Evolutionary conservation across 2,329 filamentous ascomycete genomes (phyloP).

Genomic region (Sporothrix mexicana): DNA sequence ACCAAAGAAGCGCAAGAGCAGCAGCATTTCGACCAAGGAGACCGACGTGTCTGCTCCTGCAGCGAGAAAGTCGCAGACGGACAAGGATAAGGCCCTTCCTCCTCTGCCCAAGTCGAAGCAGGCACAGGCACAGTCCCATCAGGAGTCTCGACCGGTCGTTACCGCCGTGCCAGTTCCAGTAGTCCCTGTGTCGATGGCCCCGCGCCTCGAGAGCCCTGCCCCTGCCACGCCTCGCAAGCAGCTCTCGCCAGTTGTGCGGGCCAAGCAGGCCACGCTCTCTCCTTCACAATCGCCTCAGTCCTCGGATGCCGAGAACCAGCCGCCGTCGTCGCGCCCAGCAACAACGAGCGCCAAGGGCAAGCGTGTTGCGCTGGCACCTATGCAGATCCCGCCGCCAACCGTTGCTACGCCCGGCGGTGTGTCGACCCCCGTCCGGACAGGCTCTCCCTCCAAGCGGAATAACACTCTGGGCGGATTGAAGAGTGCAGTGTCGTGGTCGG

Average conservation of each 20-base stretch:
- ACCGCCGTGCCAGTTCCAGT: background rate
- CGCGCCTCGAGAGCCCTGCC: constrained; percentile 27
- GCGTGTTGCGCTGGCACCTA: constrained; percentile 54
- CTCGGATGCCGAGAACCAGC: constrained; percentile 80
- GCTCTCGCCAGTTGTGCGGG: constrained; percentile 53
- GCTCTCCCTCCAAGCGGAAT: constrained; percentile 65
- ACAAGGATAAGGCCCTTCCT: constrained; percentile 44
- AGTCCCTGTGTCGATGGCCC: background rate
- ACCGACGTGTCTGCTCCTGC: background rate
- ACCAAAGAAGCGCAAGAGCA: constrained; percentile 6
- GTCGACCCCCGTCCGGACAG: constrained; percentile 54
- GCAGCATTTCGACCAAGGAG: background rate
- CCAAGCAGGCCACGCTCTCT: constrained; percentile 61
- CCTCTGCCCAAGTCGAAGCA: constrained; percentile 37
- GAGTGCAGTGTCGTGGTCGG: constrained; percentile 69
- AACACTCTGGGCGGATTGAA: constrained; percentile 58
- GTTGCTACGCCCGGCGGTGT: constrained; percentile 24
- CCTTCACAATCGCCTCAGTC: constrained; percentile 74
- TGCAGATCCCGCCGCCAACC: constrained; percentile 41
- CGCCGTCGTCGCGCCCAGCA: constrained; percentile 69
- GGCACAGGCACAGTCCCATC: background rate
- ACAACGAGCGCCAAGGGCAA: constrained; percentile 51
- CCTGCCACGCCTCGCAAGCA: constrained; percentile 51
- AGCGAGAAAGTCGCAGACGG: constrained; percentile 31
- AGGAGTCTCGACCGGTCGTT: constrained; percentile 7